Percentiles rank a stretch among this genome's conserved stretches.
phyloP scores from a whole-genome alignment of 2,329 filamentous ascomycete genomes.

The Diaporthe amygdali region DNA sequence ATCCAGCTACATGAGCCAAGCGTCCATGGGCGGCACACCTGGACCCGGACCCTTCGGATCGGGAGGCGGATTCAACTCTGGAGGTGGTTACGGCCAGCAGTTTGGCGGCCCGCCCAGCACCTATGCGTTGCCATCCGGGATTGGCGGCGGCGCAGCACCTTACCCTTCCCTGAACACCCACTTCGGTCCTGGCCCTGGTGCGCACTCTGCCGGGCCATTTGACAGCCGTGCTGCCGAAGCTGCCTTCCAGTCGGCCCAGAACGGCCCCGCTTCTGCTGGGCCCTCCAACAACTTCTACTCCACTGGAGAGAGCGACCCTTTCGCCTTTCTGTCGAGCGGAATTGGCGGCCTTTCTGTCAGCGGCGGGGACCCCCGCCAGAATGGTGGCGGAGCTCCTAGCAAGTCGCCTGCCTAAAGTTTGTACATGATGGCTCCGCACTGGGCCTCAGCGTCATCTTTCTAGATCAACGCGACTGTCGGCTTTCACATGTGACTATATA shows the following conservation, averaged over 20 bases:
- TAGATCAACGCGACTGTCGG: slow-evolving; percentile 17
- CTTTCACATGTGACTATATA: slow-evolving; percentile 26
- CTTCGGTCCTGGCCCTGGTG: slow-evolving; percentile 76
- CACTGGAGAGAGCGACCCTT: slow-evolving; percentile 73
- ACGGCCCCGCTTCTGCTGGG: slow-evolving; percentile 78
- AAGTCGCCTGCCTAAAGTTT: slow-evolving; percentile 63
- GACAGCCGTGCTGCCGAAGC: slow-evolving; percentile 93
- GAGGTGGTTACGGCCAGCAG: slow-evolving; percentile 74
- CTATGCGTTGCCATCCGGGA: slow-evolving; percentile 85
- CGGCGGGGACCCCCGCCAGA: slow-evolving; percentile 67
- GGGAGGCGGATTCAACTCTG: slow-evolving; percentile 70
- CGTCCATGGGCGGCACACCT: slow-evolving; percentile 83
- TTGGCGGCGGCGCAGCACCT: slow-evolving; percentile 77
- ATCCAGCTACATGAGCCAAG: slow-evolving; percentile 84
- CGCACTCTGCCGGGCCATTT: slow-evolving; percentile 85
- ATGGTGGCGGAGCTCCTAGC: slow-evolving; percentile 62
- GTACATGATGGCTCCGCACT: slow-evolving; percentile 17
- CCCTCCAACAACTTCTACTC: slow-evolving; percentile 75
- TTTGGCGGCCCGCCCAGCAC: slow-evolving; percentile 88
- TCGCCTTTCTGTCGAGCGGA: slow-evolving; percentile 78
- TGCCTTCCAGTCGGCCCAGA: slow-evolving; percentile 88
- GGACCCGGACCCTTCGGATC: slow-evolving; percentile 78
- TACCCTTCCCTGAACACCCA: slow-evolving; percentile 86
- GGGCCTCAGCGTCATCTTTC: slow-evolving; percentile 17
- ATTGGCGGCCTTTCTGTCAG: slow-evolving; percentile 77